Conservation (phyloP, 2,329 filamentous ascomycete species). For the Pseudophaeomoniella oleicola region DNA sequence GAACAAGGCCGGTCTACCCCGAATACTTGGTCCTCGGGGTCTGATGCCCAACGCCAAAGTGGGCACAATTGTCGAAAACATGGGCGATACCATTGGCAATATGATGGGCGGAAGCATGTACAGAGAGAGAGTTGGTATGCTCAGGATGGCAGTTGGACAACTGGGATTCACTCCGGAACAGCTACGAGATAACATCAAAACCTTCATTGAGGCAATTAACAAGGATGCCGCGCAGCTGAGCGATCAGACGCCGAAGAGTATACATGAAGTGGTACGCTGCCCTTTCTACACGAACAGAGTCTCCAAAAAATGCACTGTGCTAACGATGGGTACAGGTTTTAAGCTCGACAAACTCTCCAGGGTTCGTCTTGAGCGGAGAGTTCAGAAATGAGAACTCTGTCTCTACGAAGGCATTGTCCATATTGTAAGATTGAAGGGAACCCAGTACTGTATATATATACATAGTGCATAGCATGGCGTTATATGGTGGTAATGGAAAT, state of each 20-base stretch:
- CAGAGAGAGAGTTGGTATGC: conserved; percentile 68
- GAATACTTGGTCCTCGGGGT: conserved; percentile 72
- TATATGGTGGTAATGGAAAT: conserved; percentile 7
- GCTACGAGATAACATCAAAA: conserved; percentile 69
- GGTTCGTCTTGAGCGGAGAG: conserved; percentile 71
- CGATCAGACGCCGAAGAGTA: conserved; percentile 53
- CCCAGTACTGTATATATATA: conserved; percentile 22
- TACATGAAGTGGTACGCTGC: conserved; percentile 51
- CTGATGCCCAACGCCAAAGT: conserved; percentile 84
- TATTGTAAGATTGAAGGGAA: conserved; percentile 17
- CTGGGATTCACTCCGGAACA: conserved; percentile 77
- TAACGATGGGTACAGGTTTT: conserved; percentile 53
- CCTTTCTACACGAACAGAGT: no score
- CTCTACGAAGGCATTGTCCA: conserved; percentile 32
- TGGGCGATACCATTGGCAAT: conserved; percentile 60
- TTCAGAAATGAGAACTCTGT: conserved; percentile 49
- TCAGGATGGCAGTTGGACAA: conserved; percentile 83
- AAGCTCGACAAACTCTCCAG: conserved; percentile 75
- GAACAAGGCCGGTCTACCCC: conserved; percentile 65
- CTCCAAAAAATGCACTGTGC: no score
- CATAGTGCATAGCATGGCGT: conserved; percentile 22
- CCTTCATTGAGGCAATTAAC: conserved; percentile 63
- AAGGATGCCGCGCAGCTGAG: conserved; percentile 55
- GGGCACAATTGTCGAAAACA: conserved; percentile 75
- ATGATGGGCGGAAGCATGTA: conserved; percentile 77